phyloP scores from a whole-genome alignment of 1,139 yeast species.

The Suhomyces anneliseae region DNA sequence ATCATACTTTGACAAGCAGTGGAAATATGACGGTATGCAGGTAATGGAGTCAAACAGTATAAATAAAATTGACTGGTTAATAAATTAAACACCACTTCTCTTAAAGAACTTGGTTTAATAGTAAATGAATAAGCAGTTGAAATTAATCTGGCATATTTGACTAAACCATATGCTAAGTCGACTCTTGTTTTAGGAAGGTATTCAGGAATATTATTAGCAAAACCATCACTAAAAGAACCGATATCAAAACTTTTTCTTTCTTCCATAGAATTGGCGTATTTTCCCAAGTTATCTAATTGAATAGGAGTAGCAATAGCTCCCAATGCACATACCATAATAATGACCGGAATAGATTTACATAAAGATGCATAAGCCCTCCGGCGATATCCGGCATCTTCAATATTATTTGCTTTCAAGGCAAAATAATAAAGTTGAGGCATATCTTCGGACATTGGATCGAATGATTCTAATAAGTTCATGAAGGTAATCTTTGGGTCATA shows the following conservation, averaged over 20 bases:
- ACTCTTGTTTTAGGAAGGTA: constrained; percentile 22
- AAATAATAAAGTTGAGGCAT: constrained; percentile 17
- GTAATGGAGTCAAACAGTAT: constrained; percentile 37
- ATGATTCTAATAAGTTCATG: constrained; percentile 23
- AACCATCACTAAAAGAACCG: constrained; percentile 19
- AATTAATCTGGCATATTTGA: constrained; percentile 26
- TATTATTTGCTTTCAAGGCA: constrained; percentile 14
- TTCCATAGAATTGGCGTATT: constrained; percentile 28
- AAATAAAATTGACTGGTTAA: constrained; percentile 38
- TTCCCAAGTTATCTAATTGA: constrained; percentile 35
- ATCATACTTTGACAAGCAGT: constrained; percentile 38
- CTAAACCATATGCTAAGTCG: constrained; percentile 24
- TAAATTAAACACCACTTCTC: constrained; percentile 30
- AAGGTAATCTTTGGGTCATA: constrained; percentile 25
- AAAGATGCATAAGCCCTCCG: constrained; percentile 23
- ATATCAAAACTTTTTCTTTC: constrained; percentile 25
- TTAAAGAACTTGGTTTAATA: constrained; percentile 20
- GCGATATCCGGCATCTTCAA: constrained; percentile 22
- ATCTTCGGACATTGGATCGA: constrained; percentile 11
- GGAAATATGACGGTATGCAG: constrained; percentile 36
- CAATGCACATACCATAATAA: constrained; percentile 34
- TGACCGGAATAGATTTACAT: constrained; percentile 29
- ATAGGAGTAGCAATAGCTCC: constrained; percentile 36
- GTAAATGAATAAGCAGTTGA: constrained; percentile 26
- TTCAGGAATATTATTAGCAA: constrained; percentile 12